Base-by-base conservation (phyloP, 768 basidiomycete species). In the Boletus rubropictus region DNA sequence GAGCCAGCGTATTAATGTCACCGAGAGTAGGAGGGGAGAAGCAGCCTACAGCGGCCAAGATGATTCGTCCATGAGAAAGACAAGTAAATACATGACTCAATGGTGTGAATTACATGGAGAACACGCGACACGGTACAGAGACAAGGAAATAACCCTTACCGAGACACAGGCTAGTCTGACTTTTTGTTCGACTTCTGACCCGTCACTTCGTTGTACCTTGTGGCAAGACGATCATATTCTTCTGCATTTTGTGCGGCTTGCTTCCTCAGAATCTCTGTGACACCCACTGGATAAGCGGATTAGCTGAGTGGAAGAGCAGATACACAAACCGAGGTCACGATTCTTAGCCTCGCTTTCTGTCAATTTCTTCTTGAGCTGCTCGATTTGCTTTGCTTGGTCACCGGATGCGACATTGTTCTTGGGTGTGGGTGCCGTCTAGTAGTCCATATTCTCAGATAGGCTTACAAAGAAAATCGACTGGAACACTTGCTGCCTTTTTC, bases 151-250 rank as follows among this genome's bases (percentile, higher is more conserved):
- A 32, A 6, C 2, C 10, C 9, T 12, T 22, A 3, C 11, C 15
- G n/a, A 29, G 11, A 35, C 15, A 14, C 29, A n/a, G 17, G 24
- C 28, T 60, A 89, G 58, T 89, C 86, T 35, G 68, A 68, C 56
- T 85, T 80, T 67, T 91, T 91, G 70, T 78, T 66, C 15, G 75
- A 77, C 1, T 66, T 62, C 31, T 66, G 64, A 3, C 86, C 87
- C 1, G 84, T 84, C 40, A 78, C 74, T 48, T 81, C 72, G 63
- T 89, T 89, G 68, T 82, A 81, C 65, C 82, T 79, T 4, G 81
- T 84, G 1, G 89, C 85, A 44, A 94, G 78, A 44, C 89, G 75
- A 69, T 91, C 84, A 57, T 87, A 93, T 61, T 92, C 88, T 20
- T 72, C 74, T 4, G 81, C 83, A 53, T 92, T 88, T 56, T 87